A percentile compares a stretch with the other conserved stretches of the same genome.
phyloP scores from a whole-genome alignment of 73 alveolate genomes.

The Blepharisma japonicum region DNA sequence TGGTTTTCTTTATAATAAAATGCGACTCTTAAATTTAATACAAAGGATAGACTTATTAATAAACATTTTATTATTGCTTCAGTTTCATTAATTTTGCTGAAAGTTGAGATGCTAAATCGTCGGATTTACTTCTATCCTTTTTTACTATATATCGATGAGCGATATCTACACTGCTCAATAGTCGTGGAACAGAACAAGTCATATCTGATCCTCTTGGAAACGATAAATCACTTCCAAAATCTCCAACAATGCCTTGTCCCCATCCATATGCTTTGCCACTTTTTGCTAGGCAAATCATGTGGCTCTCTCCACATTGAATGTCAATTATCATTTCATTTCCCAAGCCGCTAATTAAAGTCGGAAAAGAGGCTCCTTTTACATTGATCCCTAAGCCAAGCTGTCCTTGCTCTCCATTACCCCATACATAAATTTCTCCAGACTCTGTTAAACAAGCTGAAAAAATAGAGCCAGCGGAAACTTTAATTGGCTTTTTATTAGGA shows the following conservation, averaged over 20 bases:
- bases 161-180: background rate
- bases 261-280: conserved; percentile 76
- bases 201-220: conserved; percentile 23
- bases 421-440: conserved; percentile 66
- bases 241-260: conserved; percentile 78
- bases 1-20: too few species aligned
- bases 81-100: too few species aligned
- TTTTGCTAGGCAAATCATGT: conserved; percentile 57
- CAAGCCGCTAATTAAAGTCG: conserved; percentile 41
- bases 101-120: too few species aligned
- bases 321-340: conserved; percentile 44
- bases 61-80: too few species aligned
- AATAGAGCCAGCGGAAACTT: conserved; percentile 75
- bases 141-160: background rate
- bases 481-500: conserved; percentile 31
- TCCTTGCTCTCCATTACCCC: conserved; percentile 88
- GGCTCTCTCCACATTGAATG: conserved; percentile 76
- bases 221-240: background rate
- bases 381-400: conserved; percentile 68
- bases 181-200: background rate
- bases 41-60: too few species aligned
- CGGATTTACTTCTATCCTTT: too few species aligned
- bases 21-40: too few species aligned
- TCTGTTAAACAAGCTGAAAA: conserved; percentile 68
- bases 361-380: conserved; percentile 40